phyloP scores from a whole-genome alignment of 1,284 basidiomycete genomes.

The Ustilago nuda region DNA sequence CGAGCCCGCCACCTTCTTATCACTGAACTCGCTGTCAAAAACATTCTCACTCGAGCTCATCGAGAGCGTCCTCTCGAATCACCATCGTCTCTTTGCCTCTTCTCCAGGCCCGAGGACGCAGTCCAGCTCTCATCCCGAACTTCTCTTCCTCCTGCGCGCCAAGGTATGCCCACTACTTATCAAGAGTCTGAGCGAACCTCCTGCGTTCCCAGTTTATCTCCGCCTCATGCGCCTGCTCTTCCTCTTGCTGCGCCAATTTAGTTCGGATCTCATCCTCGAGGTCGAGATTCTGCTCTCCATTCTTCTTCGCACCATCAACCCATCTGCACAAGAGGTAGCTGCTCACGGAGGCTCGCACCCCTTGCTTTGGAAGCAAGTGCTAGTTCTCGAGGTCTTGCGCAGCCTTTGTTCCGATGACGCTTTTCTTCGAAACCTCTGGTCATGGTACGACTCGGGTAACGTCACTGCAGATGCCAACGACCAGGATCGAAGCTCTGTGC shows the following conservation, averaged over 20 bases:
- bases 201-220: constrained; percentile 86
- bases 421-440: constrained; percentile 64
- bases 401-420: constrained; percentile 60
- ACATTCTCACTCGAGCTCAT: constrained; percentile 96
- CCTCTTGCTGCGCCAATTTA: constrained; percentile 91
- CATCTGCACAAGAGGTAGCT: constrained; percentile 32
- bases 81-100: constrained; percentile 79
- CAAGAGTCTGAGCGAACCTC: constrained; percentile 78
- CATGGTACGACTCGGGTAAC: constrained; percentile 54
- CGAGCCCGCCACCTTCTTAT: constrained; percentile 83
- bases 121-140: constrained; percentile 75
- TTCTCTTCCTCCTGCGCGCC: constrained; percentile 84
- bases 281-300: constrained; percentile 68
- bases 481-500: constrained; percentile 17
- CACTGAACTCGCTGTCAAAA: constrained; percentile 85
- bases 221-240: constrained; percentile 93
- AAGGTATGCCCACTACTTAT: constrained; percentile 91
- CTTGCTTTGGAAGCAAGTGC: constrained; percentile 62
- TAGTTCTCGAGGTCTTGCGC: constrained; percentile 63
- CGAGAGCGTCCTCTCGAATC: constrained; percentile 95
- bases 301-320: constrained; percentile 52
- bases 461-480: constrained; percentile 7
- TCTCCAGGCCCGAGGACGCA: neutral
- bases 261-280: constrained; percentile 73
- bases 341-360: constrained; percentile 38